phyloP scores from a whole-genome alignment of 2,329 filamentous ascomycete genomes.

The Penicillium concentricum region DNA sequence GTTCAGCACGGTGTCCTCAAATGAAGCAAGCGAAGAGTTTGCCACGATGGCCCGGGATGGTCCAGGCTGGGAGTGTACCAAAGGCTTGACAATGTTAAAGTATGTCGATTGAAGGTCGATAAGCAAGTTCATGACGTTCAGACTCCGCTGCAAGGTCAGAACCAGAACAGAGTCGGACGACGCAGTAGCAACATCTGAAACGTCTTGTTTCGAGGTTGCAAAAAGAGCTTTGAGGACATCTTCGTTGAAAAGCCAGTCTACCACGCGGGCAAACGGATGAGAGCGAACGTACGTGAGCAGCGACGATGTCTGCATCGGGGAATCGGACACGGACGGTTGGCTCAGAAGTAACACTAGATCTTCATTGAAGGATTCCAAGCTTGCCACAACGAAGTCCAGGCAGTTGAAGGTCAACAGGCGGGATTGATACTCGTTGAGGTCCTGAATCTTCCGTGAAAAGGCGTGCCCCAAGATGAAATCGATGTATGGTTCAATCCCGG shows the following conservation, averaged over 20 bases:
- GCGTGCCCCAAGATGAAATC: slow-evolving; percentile 85
- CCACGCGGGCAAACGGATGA: slow-evolving; percentile 89
- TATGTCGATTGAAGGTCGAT: slow-evolving; percentile 90
- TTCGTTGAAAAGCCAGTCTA: slow-evolving; percentile 98
- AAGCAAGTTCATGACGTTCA: slow-evolving; percentile 79
- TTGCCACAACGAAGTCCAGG: slow-evolving; percentile 77
- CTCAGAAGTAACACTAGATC: slow-evolving; percentile 84
- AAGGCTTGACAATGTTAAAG: slow-evolving; percentile 78
- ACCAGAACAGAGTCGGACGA: slow-evolving; percentile 78
- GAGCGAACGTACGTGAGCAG: slow-evolving; percentile 77
- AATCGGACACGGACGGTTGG: slow-evolving; percentile 71
- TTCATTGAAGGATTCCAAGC: slow-evolving; percentile 87
- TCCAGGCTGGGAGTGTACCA: slow-evolving; percentile 66
- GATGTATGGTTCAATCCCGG: slow-evolving; percentile 88
- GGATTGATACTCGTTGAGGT: slow-evolving; percentile 67
- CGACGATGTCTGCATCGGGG: slow-evolving; percentile 70
- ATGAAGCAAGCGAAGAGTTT: slow-evolving; percentile 76
- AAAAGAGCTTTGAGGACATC: slow-evolving; percentile 80
- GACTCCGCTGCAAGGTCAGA: slow-evolving; percentile 71
- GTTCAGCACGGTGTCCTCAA: slow-evolving; percentile 86
- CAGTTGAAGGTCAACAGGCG: slow-evolving; percentile 75
- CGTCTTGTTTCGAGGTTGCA: slow-evolving; percentile 72
- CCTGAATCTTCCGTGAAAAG: slow-evolving; percentile 65
- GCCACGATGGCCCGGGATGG: slow-evolving; percentile 62
- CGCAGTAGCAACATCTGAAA: slow-evolving; percentile 68